Conservation (phyloP, 2,329 filamentous ascomycete genomes). For the Fusarium multiceps region DNA sequence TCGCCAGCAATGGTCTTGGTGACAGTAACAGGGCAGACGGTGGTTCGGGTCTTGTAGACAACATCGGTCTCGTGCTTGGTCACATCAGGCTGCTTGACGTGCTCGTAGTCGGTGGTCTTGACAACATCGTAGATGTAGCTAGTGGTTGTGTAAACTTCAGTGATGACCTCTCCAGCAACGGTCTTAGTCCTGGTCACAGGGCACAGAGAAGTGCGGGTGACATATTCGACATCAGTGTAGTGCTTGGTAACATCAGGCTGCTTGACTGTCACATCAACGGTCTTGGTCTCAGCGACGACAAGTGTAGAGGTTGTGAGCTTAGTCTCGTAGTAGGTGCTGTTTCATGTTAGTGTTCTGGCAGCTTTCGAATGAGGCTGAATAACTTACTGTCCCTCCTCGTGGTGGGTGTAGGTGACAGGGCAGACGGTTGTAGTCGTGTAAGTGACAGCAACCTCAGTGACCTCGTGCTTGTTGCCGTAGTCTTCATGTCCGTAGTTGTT, state of each 20-base stretch:
- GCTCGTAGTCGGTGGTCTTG: slow-evolving; percentile 49
- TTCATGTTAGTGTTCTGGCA: slow-evolving; percentile 25
- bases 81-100: slow-evolving; percentile 52
- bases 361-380: background rate
- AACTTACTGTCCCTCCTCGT: slow-evolving; percentile 55
- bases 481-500: slow-evolving; percentile 14
- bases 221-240: slow-evolving; percentile 50
- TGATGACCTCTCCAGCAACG: slow-evolving; percentile 43
- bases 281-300: slow-evolving; percentile 55
- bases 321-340: slow-evolving; percentile 57
- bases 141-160: slow-evolving; percentile 47
- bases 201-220: slow-evolving; percentile 58
- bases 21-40: slow-evolving; percentile 50
- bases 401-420: slow-evolving; percentile 58
- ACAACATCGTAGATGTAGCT: slow-evolving; percentile 46
- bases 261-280: slow-evolving; percentile 53
- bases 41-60: slow-evolving; percentile 57
- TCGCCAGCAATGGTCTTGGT: slow-evolving; percentile 54
- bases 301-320: slow-evolving; percentile 58
- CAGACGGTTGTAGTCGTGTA: slow-evolving; percentile 59
- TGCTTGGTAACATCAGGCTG: slow-evolving; percentile 51
- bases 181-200: slow-evolving; percentile 56
- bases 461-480: slow-evolving; percentile 12
- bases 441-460: slow-evolving; percentile 45
- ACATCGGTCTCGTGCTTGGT: slow-evolving; percentile 50